These are phyloP conservation scores for Asclepias syriaca DNA, from an alignment of 257 asterid genomes.

Conservation along the genomic window DNA sequence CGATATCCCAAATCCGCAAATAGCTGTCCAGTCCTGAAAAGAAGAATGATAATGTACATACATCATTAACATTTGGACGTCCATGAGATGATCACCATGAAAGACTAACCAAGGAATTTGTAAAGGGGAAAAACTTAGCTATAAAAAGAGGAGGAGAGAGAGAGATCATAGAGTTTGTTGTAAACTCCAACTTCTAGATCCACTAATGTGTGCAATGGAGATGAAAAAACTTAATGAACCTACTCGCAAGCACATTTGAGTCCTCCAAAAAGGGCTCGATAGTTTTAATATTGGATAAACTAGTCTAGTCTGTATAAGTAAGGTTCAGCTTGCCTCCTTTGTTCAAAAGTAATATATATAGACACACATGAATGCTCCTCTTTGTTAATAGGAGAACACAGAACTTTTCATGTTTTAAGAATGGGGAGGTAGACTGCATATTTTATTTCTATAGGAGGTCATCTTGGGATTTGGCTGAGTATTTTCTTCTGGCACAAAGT, in stretches of 20 bases:
- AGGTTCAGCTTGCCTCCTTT: background rate
- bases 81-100: background rate
- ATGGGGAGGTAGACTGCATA: background rate
- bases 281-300: background rate
- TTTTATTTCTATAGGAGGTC: background rate
- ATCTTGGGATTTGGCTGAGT: background rate
- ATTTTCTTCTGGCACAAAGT: too few species aligned
- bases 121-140: background rate
- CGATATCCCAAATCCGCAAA: slow-evolving; percentile 84
- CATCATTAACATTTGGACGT: background rate
- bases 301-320: background rate
- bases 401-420: background rate
- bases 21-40: slow-evolving; percentile 78
- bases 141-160: background rate
- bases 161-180: background rate
- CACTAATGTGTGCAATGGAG: background rate
- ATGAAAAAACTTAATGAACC: background rate
- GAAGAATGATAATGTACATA: slow-evolving; percentile 9
- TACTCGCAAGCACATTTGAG: background rate
- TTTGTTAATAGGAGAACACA: background rate
- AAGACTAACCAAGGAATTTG: background rate
- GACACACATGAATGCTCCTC: background rate
- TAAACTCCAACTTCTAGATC: background rate
- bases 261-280: background rate
- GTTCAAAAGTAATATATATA: background rate